Percentiles rank a stretch among this genome's conserved stretches.
Evolutionary conservation across 1,284 basidiomycete genomes (phyloP).

Genomic region (Fomitopsis schrenkii): DNA sequence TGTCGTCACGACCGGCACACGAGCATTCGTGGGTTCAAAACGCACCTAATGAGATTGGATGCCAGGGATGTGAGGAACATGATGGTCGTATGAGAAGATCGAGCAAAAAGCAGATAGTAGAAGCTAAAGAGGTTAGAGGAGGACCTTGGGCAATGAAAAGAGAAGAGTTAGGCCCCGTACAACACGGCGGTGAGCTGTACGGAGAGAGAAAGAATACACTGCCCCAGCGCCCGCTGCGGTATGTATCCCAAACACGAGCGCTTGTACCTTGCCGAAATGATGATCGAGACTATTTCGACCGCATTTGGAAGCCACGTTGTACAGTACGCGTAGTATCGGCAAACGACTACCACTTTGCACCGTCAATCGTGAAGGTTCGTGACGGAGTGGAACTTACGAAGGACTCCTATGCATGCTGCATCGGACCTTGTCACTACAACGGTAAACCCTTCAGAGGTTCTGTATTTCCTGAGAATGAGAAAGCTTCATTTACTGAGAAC

Average conservation of each 20-base stretch:
- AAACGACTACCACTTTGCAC: background rate
- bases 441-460: too few species aligned
- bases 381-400: too few species aligned
- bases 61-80: slow-evolving; percentile 21
- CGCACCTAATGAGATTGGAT: slow-evolving; percentile 37
- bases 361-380: too few species aligned
- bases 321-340: background rate
- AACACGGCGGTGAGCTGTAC: background rate
- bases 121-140: background rate
- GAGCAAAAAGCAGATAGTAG: background rate
- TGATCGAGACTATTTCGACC: background rate
- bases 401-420: too few species aligned
- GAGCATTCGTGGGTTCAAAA: slow-evolving; percentile 5
- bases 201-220: background rate
- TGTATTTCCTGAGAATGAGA: too few species aligned
- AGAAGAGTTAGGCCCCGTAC: background rate
- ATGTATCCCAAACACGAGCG: background rate
- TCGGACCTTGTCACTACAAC: too few species aligned
- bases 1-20: slow-evolving; percentile 9
- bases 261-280: background rate
- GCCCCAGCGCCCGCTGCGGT: background rate
- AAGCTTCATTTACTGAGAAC: too few species aligned
- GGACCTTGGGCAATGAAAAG: background rate
- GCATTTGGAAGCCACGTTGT: background rate
- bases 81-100: background rate